Percentiles rank a stretch among this genome's conserved stretches.
Conservation (phyloP, 208 protist genomes). For the Crithidia sp. region DNA sequence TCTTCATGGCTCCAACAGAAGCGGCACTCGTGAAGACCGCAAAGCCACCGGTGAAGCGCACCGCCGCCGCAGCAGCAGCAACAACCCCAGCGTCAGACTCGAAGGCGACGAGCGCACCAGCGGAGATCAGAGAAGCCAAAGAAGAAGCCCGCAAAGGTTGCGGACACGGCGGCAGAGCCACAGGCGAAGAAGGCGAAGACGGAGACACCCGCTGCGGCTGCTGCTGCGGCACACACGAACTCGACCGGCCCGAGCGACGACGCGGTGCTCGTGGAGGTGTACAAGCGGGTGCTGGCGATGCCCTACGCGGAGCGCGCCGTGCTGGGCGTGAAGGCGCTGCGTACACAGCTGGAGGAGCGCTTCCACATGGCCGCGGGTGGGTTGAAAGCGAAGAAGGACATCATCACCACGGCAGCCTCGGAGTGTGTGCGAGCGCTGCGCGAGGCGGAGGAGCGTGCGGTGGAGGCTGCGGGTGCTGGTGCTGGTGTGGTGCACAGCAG, state of each 20-base stretch:
- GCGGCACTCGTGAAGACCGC: constrained; percentile 21
- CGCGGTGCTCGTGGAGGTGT: constrained; percentile 68
- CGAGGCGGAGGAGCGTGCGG: constrained; percentile 51
- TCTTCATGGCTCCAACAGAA: constrained; percentile 65
- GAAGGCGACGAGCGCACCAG: neutral
- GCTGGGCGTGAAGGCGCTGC: constrained; percentile 72
- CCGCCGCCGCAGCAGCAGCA: too few relatives aligned
- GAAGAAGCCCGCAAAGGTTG: neutral
- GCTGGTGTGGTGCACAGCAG: neutral
- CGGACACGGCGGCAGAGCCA: neutral
- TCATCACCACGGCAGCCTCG: constrained; percentile 68
- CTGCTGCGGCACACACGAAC: neutral
- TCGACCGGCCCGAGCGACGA: constrained; percentile 46
- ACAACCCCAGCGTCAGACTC: neutral
- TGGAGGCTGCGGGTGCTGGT: neutral
- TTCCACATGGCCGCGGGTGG: constrained; percentile 49
- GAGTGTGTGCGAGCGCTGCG: constrained; percentile 72
- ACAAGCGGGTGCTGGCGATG: constrained; percentile 65
- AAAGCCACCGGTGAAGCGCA: neutral
- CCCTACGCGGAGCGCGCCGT: constrained; percentile 44
- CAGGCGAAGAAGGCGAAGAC: constrained; percentile 22
- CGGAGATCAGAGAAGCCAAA: neutral
- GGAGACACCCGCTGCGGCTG: constrained; percentile 4
- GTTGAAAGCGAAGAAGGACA: constrained; percentile 56
- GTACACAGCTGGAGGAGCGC: constrained; percentile 53